Evolutionary conservation across 306 rosid genomes (phyloP).

Genomic region (Malus orientalis): DNA sequence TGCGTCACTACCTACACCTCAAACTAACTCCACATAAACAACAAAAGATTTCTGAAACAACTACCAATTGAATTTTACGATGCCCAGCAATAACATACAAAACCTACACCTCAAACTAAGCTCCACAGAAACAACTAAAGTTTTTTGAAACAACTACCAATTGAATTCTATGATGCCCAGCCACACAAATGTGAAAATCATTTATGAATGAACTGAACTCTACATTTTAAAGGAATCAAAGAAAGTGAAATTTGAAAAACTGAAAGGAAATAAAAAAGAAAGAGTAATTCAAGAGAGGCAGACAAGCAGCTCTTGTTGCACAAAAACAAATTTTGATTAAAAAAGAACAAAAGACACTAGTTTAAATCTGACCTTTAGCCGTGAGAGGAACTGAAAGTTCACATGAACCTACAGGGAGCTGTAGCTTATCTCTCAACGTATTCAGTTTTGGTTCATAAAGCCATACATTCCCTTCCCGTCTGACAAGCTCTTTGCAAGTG

Average conservation of each 20-base stretch:
- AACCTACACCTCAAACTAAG: background rate
- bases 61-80: background rate
- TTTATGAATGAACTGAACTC: background rate
- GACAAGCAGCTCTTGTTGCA: background rate
- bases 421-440: conserved; percentile 52
- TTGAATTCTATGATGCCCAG: background rate
- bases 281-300: background rate
- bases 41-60: background rate
- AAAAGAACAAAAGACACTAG: background rate
- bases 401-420: conserved; percentile 85
- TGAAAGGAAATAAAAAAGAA: background rate
- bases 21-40: background rate
- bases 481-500: conserved; percentile 60
- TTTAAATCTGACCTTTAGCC: conserved; percentile 57
- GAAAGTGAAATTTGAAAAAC: background rate
- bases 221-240: background rate
- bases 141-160: background rate
- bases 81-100: background rate
- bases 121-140: background rate
- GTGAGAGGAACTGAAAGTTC: conserved; percentile 84
- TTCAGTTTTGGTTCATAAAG: conserved; percentile 68
- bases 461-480: conserved; percentile 63
- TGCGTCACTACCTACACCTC: background rate
- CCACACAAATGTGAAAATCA: background rate
- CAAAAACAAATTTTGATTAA: background rate